Evolutionary conservation across 2,329 filamentous ascomycete genomes (phyloP).

Genomic region (Venturia pyrina): DNA sequence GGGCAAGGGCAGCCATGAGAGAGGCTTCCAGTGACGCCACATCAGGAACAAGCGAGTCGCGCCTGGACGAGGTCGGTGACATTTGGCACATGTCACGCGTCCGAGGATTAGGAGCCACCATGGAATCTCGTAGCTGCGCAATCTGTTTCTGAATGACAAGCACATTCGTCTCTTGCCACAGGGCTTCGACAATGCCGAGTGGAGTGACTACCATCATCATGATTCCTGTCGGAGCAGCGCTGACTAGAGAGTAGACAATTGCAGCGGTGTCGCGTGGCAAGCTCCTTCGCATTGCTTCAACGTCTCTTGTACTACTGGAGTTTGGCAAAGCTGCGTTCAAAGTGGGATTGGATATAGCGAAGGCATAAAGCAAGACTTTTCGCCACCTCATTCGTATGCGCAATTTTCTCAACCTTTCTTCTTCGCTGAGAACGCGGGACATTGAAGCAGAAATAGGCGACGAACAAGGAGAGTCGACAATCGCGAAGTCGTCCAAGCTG

Average conservation of each 20-base stretch:
- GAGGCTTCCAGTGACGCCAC: background rate
- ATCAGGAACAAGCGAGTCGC: background rate
- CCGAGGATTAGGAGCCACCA: background rate
- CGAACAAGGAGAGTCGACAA: background rate
- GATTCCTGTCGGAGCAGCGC: slow-evolving; percentile 12
- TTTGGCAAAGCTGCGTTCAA: slow-evolving; percentile 11
- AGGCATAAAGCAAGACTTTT: slow-evolving; percentile 9
- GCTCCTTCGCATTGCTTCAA: slow-evolving; percentile 10
- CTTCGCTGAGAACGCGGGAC: background rate
- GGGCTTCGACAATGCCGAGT: slow-evolving; percentile 11
- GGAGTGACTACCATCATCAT: slow-evolving; percentile 13
- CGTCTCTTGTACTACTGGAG: background rate
- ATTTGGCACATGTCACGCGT: background rate
- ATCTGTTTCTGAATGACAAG: slow-evolving; percentile 12
- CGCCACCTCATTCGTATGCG: slow-evolving; percentile 9
- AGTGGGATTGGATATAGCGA: slow-evolving; percentile 11
- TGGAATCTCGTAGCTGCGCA: slow-evolving; percentile 7
- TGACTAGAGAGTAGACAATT: slow-evolving; percentile 14
- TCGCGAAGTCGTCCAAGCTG: background rate
- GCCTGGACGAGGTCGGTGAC: background rate
- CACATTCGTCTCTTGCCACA: slow-evolving; percentile 14
- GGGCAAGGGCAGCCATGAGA: background rate
- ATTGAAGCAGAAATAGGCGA: background rate
- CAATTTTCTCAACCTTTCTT: background rate
- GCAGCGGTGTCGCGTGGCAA: slow-evolving; percentile 12